These are phyloP conservation scores for Cornus controversa DNA, from an alignment of 148 eudicot genomes.

Conservation along the genomic window DNA sequence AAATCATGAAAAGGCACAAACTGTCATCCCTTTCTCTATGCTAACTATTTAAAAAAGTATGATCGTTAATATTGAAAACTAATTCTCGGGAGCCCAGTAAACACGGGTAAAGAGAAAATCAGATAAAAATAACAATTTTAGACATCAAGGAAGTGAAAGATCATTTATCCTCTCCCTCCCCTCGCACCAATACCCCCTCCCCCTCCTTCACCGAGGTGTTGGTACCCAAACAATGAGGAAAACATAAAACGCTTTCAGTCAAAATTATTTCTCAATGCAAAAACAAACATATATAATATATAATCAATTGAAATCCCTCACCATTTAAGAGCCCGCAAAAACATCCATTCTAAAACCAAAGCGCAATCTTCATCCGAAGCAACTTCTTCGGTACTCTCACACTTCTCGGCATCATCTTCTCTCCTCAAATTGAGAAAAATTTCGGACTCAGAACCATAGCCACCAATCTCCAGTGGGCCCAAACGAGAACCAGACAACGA, in stretches of 20 bases:
- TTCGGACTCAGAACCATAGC: constrained; percentile 28
- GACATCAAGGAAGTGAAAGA: background rate
- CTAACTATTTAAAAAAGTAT: background rate
- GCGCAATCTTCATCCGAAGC: constrained; percentile 38
- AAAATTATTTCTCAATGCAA: background rate
- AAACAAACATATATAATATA: background rate
- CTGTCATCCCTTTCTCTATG: background rate
- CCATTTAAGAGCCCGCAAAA: constrained; percentile 76
- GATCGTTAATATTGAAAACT: no score
- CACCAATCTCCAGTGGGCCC: constrained; percentile 12
- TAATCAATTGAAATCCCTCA: constrained; percentile 8
- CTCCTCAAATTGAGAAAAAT: constrained; percentile 48
- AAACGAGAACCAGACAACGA: constrained; percentile 13
- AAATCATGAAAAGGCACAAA: background rate
- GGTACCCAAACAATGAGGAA: no score
- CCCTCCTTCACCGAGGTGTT: no score
- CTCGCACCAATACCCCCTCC: background rate
- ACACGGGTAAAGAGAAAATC: background rate
- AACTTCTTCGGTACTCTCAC: constrained; percentile 18
- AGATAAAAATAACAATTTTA: no score
- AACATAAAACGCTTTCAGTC: background rate
- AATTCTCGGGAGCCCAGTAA: background rate
- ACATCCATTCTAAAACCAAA: constrained; percentile 78
- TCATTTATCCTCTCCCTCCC: background rate
- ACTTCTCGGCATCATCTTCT: constrained; percentile 16